phyloP scores from a whole-genome alignment of 2,329 filamentous ascomycete species.

The Elsinoe necatrix region DNA sequence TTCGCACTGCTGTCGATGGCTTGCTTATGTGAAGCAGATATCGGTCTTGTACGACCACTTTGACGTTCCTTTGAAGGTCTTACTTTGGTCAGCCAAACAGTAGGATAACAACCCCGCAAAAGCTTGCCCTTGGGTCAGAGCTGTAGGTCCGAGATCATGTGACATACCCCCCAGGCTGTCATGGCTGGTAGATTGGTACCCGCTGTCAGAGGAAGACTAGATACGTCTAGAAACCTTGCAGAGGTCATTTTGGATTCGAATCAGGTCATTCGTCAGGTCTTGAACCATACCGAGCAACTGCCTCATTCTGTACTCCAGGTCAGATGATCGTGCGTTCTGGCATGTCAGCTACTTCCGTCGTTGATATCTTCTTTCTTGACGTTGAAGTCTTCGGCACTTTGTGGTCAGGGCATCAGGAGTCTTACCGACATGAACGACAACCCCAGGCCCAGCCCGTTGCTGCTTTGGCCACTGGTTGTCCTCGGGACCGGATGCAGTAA shows the following conservation, averaged over 20 bases:
- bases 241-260: background rate
- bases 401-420: background rate
- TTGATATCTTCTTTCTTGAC: background rate
- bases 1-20: conserved; percentile 18
- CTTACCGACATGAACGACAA: background rate
- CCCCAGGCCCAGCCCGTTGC: background rate
- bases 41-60: conserved; percentile 16
- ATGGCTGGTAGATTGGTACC: conserved; percentile 1
- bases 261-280: background rate
- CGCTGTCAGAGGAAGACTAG: background rate
- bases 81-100: background rate
- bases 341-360: background rate
- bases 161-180: conserved; percentile 14
- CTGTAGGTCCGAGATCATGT: background rate
- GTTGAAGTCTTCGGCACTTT: background rate
- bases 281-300: background rate
- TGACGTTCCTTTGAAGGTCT: background rate
- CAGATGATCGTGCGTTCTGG: background rate
- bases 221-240: background rate
- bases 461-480: background rate
- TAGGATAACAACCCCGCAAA: background rate
- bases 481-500: background rate
- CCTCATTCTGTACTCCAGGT: background rate
- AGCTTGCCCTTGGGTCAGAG: conserved; percentile 15
- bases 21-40: conserved; percentile 18